Base-by-base conservation (phyloP, 345 rosid genomes). In the Aquilaria sinensis region DNA sequence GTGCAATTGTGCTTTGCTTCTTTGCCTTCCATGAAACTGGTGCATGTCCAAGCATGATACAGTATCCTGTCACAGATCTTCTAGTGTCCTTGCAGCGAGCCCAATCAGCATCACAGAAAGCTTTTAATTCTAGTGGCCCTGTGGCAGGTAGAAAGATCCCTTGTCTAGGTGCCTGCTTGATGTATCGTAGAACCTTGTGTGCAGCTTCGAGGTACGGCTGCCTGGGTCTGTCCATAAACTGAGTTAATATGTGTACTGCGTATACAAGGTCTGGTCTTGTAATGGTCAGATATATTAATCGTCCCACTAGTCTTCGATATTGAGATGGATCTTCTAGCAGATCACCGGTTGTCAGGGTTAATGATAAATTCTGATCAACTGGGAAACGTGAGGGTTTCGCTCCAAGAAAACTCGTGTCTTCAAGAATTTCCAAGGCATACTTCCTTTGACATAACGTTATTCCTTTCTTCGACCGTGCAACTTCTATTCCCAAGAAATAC, bases 81-180 rank as follows among this genome's bases (percentile, higher is more conserved):
- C 60, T 16, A 2, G 60, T 53, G 2, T 30, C 1, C 1, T 45
- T 37, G 13, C 47, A 23, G 1, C 49, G 23, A 10, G 56, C 56
- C 60, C 60, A 55, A 11, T 64, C 52, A 1, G 56, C 55, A 31
- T 68, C 61, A 31, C 47, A 60, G 16, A 10, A 68, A 1, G 49
- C 71, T 10, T 0, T 9, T 2, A 53, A 11, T 2, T 1, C 32
- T 4, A 64, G 13, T 8, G 10, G 0, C 6, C 4, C 30, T 1
- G 47, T 2, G 1, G 58, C 34, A 1, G 3, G 37, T 0, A 53
- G 9, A 1, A 53, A 4, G 9, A 53, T 15, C 0, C 67, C 59
- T 53, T 63, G 37, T 4, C 59, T 51, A 0, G 33, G 57, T 6
- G 43, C 31, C 1, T 14, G 47, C 46, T 58, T 66, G 0, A 56